These are phyloP conservation scores for Limnanthes douglasii DNA, from an alignment of 345 rosid genomes.

Conservation along the genomic window DNA sequence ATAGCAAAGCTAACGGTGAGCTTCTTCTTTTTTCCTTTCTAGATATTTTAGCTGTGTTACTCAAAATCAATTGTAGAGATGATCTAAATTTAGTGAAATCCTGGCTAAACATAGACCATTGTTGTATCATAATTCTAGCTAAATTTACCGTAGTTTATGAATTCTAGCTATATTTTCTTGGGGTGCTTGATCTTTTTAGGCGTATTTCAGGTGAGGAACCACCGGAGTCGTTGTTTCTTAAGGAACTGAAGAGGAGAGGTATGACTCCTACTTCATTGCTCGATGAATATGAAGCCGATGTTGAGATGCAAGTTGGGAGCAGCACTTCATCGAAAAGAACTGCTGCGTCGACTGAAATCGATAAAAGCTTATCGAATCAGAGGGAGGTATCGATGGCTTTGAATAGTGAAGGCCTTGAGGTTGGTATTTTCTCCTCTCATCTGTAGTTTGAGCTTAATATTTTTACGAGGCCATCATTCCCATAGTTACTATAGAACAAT, in stretches of 20 bases:
- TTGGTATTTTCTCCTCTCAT: conserved; percentile 14
- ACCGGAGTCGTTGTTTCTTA: conserved; percentile 87
- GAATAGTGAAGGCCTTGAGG: conserved; percentile 99
- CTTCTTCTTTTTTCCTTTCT: conserved; percentile 1
- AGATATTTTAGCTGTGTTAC: neutral
- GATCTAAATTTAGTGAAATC: too few species aligned
- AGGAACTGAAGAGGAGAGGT: conserved; percentile 84
- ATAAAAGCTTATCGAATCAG: conserved; percentile 48
- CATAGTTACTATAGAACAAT: too few species aligned
- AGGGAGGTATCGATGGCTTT: conserved; percentile 75
- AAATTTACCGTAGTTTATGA: neutral
- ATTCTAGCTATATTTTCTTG: neutral
- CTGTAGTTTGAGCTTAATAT: too few species aligned
- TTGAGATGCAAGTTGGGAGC: conserved; percentile 32
- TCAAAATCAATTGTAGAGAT: too few species aligned
- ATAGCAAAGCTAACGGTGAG: conserved; percentile 48
- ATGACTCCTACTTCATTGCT: conserved; percentile 83
- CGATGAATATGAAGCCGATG: conserved; percentile 52
- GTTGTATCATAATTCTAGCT: neutral
- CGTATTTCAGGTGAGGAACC: conserved; percentile 64
- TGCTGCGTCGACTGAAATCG: conserved; percentile 47
- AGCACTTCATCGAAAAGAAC: conserved; percentile 40
- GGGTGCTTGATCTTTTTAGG: conserved; percentile 5
- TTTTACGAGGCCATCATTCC: too few species aligned
- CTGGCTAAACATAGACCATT: neutral